Conservation (phyloP, 352 stramenopile genomes). For the Globisporangium recalcitrans region DNA sequence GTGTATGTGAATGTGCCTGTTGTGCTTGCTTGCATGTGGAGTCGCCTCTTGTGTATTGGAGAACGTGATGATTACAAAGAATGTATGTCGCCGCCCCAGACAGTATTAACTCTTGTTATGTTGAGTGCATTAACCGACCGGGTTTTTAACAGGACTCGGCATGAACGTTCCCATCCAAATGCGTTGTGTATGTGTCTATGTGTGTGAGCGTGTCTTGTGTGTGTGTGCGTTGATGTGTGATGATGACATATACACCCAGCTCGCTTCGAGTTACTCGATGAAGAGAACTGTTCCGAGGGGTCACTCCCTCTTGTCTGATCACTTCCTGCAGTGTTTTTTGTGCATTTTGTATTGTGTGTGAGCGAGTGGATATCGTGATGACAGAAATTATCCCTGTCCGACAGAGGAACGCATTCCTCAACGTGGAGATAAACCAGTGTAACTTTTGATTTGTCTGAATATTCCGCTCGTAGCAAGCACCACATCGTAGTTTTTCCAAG, state of each 20-base stretch:
- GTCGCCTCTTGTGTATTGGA: conserved; percentile 15
- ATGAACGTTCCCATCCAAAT: conserved; percentile 66
- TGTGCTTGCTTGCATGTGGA: conserved; percentile 12
- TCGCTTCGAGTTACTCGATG: conserved; percentile 87
- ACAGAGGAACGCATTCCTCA: conserved; percentile 81
- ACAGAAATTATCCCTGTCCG: conserved; percentile 87
- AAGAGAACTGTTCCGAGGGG: conserved; percentile 87
- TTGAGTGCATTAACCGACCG: conserved; percentile 78
- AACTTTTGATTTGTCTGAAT: conserved; percentile 87
- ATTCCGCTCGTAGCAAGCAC: conserved; percentile 17
- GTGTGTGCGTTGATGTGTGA: conserved; percentile 43
- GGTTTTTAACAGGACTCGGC: conserved; percentile 79
- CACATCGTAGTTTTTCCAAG: no score
- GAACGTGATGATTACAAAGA: conserved; percentile 85
- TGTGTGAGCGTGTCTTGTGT: conserved; percentile 11
- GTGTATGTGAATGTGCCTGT: conserved; percentile 9
- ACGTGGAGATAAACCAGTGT: conserved; percentile 86
- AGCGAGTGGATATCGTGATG: conserved; percentile 63
- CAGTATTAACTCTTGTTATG: conserved; percentile 75
- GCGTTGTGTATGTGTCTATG: conserved; percentile 9
- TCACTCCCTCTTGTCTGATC: conserved; percentile 87
- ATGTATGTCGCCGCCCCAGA: conserved; percentile 88
- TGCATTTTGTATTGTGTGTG: conserved; percentile 9
- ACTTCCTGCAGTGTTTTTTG: conserved; percentile 27
- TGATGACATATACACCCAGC: conserved; percentile 88